Percentiles rank a stretch among this genome's conserved stretches.
Evolutionary conservation across 441 rosid genomes (phyloP).

Genomic region (Euphorbia schlechtendalii): DNA sequence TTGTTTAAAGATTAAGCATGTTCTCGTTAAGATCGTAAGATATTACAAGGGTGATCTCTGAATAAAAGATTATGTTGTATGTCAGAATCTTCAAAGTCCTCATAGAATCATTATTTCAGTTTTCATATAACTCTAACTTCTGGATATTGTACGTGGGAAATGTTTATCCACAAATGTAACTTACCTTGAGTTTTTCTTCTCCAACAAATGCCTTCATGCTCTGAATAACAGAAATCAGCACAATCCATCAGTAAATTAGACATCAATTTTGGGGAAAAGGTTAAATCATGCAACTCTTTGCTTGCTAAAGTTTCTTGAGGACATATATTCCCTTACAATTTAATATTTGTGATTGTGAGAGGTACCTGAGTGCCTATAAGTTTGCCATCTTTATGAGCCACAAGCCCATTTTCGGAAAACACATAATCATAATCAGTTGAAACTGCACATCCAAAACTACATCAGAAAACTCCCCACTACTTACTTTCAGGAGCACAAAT

Average conservation of each 20-base stretch:
- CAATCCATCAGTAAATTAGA: constrained; percentile 19
- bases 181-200: constrained; percentile 79
- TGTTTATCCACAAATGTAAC: constrained; percentile 5
- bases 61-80: too few species aligned
- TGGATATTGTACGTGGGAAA: too few species aligned
- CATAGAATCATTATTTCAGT: too few species aligned
- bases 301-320: neutral
- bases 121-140: too few species aligned
- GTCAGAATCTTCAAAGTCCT: too few species aligned
- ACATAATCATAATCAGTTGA: constrained; percentile 74
- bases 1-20: neutral
- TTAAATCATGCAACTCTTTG: neutral
- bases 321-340: constrained; percentile 1
- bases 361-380: constrained; percentile 79
- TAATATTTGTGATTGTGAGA: neutral
- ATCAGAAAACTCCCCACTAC: neutral
- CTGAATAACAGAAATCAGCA: constrained; percentile 31
- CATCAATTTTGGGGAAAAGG: constrained; percentile 9
- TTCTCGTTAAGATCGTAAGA: neutral
- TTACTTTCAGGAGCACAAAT: constrained; percentile 5
- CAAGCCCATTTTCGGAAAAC: constrained; percentile 97
- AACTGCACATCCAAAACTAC: constrained; percentile 41
- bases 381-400: constrained; percentile 87
- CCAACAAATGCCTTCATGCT: constrained; percentile 86
- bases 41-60: too few species aligned